A percentile compares a stretch with the other conserved stretches of the same genome.
phyloP scores from a whole-genome alignment of 2,329 filamentous ascomycete genomes.

The Xenosphaeropsis pyriputrescens region DNA sequence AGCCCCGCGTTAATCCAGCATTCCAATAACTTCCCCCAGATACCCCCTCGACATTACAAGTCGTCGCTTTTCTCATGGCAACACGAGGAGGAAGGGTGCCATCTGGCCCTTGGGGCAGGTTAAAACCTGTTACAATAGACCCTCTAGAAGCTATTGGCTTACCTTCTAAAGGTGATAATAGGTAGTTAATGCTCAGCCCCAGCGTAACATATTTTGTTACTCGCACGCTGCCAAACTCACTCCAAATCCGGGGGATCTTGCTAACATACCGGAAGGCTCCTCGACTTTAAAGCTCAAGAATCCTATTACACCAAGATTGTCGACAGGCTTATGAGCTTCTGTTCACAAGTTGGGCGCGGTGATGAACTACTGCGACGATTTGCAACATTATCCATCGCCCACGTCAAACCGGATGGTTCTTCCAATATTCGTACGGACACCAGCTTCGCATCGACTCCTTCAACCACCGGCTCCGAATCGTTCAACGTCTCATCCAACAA shows the following conservation, averaged over 20 bases:
- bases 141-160: constrained; percentile 70
- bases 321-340: constrained; percentile 81
- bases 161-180: constrained; percentile 80
- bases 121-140: constrained; percentile 63
- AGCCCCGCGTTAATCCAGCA: too few relatives aligned
- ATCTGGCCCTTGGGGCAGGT: constrained; percentile 49
- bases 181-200: constrained; percentile 31
- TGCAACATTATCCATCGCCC: constrained; percentile 37
- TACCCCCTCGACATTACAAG: too few relatives aligned
- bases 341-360: constrained; percentile 55
- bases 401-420: constrained; percentile 8
- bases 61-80: constrained; percentile 8
- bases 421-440: constrained; percentile 5
- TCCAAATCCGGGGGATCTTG: not conserved
- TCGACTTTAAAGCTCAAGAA: constrained; percentile 67
- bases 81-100: constrained; percentile 19
- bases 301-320: constrained; percentile 77
- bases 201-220: too few relatives aligned
- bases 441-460: constrained; percentile 8
- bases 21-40: too few relatives aligned
- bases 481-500: constrained; percentile 6
- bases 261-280: constrained; percentile 33
- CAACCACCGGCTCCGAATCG: constrained; percentile 2
- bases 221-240: too few relatives aligned
- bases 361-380: constrained; percentile 66